Evolutionary conservation across 2,329 filamentous ascomycete species (phyloP).

Genomic region (Setomelanomma holmii): DNA sequence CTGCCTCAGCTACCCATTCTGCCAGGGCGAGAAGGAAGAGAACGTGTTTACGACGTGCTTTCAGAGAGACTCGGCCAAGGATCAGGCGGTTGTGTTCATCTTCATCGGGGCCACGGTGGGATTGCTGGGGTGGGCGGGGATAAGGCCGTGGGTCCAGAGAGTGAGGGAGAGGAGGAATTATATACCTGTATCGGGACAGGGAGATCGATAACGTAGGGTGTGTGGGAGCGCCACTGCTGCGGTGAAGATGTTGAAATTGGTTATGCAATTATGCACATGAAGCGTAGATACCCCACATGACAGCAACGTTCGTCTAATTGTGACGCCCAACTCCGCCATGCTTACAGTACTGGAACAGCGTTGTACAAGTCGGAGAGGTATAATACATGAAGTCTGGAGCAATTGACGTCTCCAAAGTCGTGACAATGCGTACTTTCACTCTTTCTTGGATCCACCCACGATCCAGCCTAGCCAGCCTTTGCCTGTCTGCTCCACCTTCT

Average conservation of each 20-base stretch:
- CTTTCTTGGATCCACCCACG: slow-evolving; percentile 47
- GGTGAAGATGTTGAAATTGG: slow-evolving; percentile 6
- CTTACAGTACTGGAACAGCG: slow-evolving; percentile 44
- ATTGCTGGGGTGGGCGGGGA: slow-evolving; percentile 65
- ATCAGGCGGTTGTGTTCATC: slow-evolving; percentile 69
- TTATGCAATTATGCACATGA: slow-evolving; percentile 34
- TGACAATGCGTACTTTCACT: slow-evolving; percentile 19
- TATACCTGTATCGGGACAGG: slow-evolving; percentile 56
- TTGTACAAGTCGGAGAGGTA: slow-evolving; percentile 43
- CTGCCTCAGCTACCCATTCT: slow-evolving; percentile 68
- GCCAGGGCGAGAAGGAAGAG: slow-evolving; percentile 67
- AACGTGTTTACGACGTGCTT: slow-evolving; percentile 72
- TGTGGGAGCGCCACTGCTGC: neutral
- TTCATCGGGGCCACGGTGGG: slow-evolving; percentile 70
- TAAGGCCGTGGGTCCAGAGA: slow-evolving; percentile 66
- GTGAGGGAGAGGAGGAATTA: slow-evolving; percentile 59
- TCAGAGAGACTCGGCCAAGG: slow-evolving; percentile 72
- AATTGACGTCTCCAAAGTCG: slow-evolving; percentile 2
- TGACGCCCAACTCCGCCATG: slow-evolving; percentile 40
- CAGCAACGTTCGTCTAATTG: slow-evolving; percentile 24
- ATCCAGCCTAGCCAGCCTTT: slow-evolving; percentile 58
- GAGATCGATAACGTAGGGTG: slow-evolving; percentile 30
- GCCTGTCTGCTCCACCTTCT: slow-evolving; percentile 45
- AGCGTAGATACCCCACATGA: slow-evolving; percentile 36
- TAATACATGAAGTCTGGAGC: slow-evolving; percentile 34